Conservation (phyloP, 2,329 filamentous ascomycete species). For the Nigrospora oryzae region DNA sequence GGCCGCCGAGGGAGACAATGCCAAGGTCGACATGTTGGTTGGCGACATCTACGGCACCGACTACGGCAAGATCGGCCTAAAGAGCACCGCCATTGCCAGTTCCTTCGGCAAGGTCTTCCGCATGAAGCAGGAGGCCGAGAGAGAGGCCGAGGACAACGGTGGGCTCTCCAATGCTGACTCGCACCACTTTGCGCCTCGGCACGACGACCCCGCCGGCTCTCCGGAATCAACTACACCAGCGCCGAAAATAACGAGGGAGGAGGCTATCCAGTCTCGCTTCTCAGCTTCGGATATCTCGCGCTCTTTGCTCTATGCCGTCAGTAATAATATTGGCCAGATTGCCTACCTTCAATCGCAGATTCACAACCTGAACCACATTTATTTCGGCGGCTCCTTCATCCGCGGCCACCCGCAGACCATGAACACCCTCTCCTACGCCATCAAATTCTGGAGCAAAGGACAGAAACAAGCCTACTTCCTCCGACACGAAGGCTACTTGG, state of each 20-base stretch:
- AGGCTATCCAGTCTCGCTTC: constrained; percentile 45
- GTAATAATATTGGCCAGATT: constrained; percentile 97
- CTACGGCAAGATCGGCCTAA: constrained; percentile 92
- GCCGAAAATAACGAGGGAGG: constrained; percentile 8
- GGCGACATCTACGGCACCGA: constrained; percentile 96
- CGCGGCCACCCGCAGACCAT: constrained; percentile 95
- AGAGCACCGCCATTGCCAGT: constrained; percentile 90
- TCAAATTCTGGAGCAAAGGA: constrained; percentile 95
- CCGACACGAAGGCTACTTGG: constrained; percentile 90
- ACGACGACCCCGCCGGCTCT: neutral
- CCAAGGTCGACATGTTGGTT: constrained; percentile 90
- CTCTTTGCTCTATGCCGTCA: constrained; percentile 88
- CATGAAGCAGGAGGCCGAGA: constrained; percentile 79
- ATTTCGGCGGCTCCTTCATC: constrained; percentile 96
- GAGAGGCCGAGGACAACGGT: constrained; percentile 65
- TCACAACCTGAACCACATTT: constrained; percentile 83
- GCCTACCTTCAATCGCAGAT: constrained; percentile 96
- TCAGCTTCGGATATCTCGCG: constrained; percentile 78
- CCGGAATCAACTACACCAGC: constrained; percentile 7
- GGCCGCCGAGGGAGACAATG: constrained; percentile 86
- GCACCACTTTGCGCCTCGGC: constrained; percentile 12
- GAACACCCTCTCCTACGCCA: constrained; percentile 93
- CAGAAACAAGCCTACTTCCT: constrained; percentile 93
- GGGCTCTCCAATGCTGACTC: constrained; percentile 44
- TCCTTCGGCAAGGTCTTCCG: constrained; percentile 96